Evolutionary conservation across 345 rosid species (phyloP).

Genomic region (Citrus sinensis): DVS_A1.0 CM039161.1:21035001-21035500

Average conservation of each 20-base stretch:
- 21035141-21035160: conserved; percentile 77
- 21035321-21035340: not conserved
- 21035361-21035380: not conserved
- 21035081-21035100: not conserved
- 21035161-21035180: conserved; percentile 96
- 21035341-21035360: not conserved
- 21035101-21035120: conserved; percentile 75
- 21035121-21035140: conserved; percentile 73
- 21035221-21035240: conserved; percentile 80
- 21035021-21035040: not conserved
- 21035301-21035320: not conserved
- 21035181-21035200: conserved; percentile 83
- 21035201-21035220: conserved; percentile 88
- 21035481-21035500: not conserved
- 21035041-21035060: not conserved
- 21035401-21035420: not conserved
- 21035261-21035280: conserved; percentile 11
- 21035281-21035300: not conserved
- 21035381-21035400: not conserved
- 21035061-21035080: not conserved
- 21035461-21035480: not conserved
- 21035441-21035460: not conserved
- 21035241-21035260: conserved; percentile 56
- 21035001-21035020: not conserved
- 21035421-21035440: not conserved